Conservation (phyloP, 345 rosid genomes). For the Cardamine occulta region DNA sequence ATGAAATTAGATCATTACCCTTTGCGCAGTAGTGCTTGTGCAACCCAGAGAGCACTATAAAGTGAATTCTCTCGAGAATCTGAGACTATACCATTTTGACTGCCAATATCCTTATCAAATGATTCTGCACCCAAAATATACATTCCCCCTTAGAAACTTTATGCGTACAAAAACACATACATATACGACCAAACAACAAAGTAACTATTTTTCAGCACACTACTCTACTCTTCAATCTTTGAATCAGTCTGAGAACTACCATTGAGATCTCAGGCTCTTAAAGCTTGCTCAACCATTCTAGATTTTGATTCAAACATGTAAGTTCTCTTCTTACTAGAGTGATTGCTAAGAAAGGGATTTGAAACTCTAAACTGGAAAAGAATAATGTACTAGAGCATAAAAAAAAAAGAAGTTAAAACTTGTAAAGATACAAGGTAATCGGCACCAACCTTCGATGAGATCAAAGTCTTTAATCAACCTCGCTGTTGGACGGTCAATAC, state of each 20-base stretch:
- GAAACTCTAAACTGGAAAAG: background rate
- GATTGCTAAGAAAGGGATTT: slow-evolving; percentile 5
- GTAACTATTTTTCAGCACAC: background rate
- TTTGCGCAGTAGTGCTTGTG: slow-evolving; percentile 92
- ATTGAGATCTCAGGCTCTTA: background rate
- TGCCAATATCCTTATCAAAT: slow-evolving; percentile 75
- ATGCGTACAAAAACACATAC: background rate
- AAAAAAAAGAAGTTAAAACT: background rate
- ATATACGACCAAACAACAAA: slow-evolving; percentile 6
- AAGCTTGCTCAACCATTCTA: background rate
- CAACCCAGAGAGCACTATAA: slow-evolving; percentile 95
- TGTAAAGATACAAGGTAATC: slow-evolving; percentile 8
- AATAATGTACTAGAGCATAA: slow-evolving; percentile 7
- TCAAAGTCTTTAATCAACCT: slow-evolving; percentile 82
- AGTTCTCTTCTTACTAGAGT: background rate
- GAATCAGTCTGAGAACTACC: background rate
- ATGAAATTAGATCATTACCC: slow-evolving; percentile 56
- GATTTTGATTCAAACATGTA: slow-evolving; percentile 4
- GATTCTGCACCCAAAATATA: slow-evolving; percentile 58
- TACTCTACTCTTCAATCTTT: background rate
- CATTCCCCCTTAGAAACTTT: background rate
- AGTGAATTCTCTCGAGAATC: slow-evolving; percentile 92
- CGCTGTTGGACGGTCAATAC: slow-evolving; percentile 85
- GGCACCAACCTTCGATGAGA: slow-evolving; percentile 62
- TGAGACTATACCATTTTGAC: slow-evolving; percentile 80